Evolutionary conservation across 805 yeast genomes (phyloP).

Genomic region (Candida silvatica): DNA sequence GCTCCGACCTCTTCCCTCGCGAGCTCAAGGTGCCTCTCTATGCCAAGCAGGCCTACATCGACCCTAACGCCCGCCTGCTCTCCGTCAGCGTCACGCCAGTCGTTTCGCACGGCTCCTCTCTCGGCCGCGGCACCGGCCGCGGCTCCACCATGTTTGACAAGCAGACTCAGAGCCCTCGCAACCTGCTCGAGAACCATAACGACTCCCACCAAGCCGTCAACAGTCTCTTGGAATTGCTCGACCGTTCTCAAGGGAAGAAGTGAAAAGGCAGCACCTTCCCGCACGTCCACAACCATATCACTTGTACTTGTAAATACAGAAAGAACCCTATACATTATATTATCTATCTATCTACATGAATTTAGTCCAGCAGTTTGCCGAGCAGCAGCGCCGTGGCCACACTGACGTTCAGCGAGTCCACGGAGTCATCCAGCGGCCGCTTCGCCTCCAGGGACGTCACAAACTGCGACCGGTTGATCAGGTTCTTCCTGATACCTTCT

Average conservation of each 20-base stretch:
- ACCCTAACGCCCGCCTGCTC: constrained; percentile 14
- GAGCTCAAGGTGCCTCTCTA: constrained; percentile 21
- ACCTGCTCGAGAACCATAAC: too few species aligned
- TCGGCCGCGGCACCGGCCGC: too few species aligned
- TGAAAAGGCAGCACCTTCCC: too few species aligned
- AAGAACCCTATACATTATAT: too few species aligned
- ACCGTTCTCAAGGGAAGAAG: too few species aligned
- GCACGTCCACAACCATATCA: too few species aligned
- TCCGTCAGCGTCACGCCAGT: constrained; percentile 19
- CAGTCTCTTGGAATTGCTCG: too few species aligned
- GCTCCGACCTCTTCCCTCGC: constrained; percentile 19
- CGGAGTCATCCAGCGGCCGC: constrained; percentile 24
- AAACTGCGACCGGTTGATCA: constrained; percentile 50
- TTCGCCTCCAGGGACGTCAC: constrained; percentile 31
- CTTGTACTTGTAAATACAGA: too few species aligned
- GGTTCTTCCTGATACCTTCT: constrained; percentile 62
- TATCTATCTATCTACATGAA: not conserved
- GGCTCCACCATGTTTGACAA: too few species aligned
- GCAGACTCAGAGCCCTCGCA: too few species aligned
- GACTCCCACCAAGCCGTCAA: too few species aligned
- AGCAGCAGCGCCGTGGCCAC: constrained; percentile 77
- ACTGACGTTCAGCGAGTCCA: constrained; percentile 83
- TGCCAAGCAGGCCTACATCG: constrained; percentile 19
- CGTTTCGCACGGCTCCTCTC: too few species aligned
- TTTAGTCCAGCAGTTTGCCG: constrained; percentile 8